Evolutionary conservation across 768 basidiomycete genomes (phyloP).

Genomic region (Boletus sp.): DNA sequence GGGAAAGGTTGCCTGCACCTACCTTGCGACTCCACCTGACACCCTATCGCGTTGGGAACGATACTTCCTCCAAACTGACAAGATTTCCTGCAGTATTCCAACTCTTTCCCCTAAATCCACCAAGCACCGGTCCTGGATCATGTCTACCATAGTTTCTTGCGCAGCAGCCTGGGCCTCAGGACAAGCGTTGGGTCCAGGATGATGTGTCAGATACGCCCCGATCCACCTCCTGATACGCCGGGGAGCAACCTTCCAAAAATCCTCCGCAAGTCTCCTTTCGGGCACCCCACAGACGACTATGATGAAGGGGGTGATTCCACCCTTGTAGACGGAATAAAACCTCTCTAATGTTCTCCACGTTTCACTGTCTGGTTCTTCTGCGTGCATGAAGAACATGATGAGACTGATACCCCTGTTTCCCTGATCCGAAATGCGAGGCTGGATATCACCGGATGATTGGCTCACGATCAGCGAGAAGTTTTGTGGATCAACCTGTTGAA

Average conservation of each 20-base stretch:
- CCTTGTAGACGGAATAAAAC: constrained; percentile 14
- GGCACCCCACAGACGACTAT: constrained; percentile 13
- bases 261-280: constrained; percentile 7
- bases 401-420: constrained; percentile 8
- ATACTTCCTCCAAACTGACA: constrained; percentile 19
- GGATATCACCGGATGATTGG: neutral
- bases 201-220: constrained; percentile 8
- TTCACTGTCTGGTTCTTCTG: constrained; percentile 3
- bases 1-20: neutral
- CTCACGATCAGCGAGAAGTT: neutral
- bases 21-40: neutral
- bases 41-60: constrained; percentile 10
- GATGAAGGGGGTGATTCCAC: constrained; percentile 15
- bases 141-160: constrained; percentile 9
- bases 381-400: constrained; percentile 14
- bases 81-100: constrained; percentile 13
- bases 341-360: constrained; percentile 12
- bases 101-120: constrained; percentile 16
- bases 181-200: constrained; percentile 8
- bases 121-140: constrained; percentile 11
- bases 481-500: constrained; percentile 16
- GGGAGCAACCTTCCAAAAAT: constrained; percentile 9
- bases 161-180: constrained; percentile 8
- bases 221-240: constrained; percentile 7
- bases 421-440: neutral